Conservation (phyloP, 2,329 filamentous ascomycete species). For the Phaeoacremonium minimum region DNA sequence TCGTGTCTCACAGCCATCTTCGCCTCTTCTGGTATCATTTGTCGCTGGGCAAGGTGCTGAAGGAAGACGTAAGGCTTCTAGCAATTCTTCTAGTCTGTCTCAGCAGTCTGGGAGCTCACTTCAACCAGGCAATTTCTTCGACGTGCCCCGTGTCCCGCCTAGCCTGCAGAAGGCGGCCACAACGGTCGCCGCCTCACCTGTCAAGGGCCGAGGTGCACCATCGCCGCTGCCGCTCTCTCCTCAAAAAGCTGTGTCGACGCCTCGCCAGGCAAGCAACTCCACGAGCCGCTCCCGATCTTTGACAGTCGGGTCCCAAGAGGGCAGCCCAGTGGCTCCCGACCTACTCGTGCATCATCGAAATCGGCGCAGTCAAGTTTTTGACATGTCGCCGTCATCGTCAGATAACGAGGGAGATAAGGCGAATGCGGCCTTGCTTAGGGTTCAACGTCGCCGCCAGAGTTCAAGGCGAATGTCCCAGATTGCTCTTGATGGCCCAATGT, state of each 20-base stretch:
- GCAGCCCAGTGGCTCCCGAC: constrained; percentile 67
- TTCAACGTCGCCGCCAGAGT: constrained; percentile 91
- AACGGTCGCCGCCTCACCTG: constrained; percentile 48
- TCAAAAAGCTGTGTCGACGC: constrained; percentile 57
- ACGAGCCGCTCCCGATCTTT: constrained; percentile 75
- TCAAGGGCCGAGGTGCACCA: constrained; percentile 47
- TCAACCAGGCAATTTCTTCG: constrained; percentile 67
- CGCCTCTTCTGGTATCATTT: constrained; percentile 93
- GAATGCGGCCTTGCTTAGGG: constrained; percentile 76
- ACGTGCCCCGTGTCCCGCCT: constrained; percentile 61
- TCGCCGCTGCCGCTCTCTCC: constrained; percentile 50
- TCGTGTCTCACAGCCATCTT: constrained; percentile 73
- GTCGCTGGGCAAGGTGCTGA: constrained; percentile 80
- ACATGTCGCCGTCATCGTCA: constrained; percentile 94
- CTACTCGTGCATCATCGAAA: constrained; percentile 76
- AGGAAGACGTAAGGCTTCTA: constrained; percentile 81
- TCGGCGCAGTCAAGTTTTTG: constrained; percentile 88
- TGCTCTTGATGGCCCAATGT: constrained; percentile 77
- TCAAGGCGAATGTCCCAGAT: constrained; percentile 93
- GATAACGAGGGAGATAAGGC: constrained; percentile 95
- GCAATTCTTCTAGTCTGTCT: constrained; percentile 78
- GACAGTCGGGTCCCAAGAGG: constrained; percentile 91
- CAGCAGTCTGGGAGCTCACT: constrained; percentile 68
- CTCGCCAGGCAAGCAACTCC: constrained; percentile 58
- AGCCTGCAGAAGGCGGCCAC: constrained; percentile 58